Conservation (phyloP, 2,329 filamentous ascomycete species). For the Fusarium verrucosum region DNA sequence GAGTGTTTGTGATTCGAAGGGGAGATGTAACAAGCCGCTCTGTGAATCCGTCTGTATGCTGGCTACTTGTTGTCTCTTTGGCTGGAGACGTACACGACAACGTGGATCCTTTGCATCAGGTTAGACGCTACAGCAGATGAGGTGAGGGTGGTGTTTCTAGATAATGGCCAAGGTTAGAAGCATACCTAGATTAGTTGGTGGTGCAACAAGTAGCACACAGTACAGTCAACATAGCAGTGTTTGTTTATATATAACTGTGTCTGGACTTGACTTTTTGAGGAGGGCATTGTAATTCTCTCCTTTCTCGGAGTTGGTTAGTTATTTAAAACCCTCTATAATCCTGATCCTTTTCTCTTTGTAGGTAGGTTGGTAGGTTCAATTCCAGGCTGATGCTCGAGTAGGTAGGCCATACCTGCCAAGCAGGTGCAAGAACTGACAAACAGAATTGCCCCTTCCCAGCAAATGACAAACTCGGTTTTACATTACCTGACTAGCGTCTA, state of each 20-base stretch:
- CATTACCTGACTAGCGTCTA: not conserved
- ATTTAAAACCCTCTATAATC: not conserved
- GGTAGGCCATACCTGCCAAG: conserved; percentile 12
- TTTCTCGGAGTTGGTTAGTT: not conserved
- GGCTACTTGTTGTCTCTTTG: not conserved
- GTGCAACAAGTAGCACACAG: not conserved
- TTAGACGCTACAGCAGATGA: not conserved
- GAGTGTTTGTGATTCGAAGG: conserved; percentile 21
- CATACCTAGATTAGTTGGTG: too few species aligned
- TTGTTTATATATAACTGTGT: conserved; percentile 1
- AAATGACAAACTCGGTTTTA: not conserved
- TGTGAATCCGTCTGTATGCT: conserved; percentile 23
- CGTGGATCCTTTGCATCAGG: conserved; percentile 7
- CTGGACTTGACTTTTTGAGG: not conserved
- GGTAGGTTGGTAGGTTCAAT: not conserved
- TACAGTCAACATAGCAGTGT: not conserved
- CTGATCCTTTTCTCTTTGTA: not conserved
- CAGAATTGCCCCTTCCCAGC: not conserved
- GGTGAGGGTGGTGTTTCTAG: not conserved
- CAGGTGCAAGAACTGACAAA: not conserved
- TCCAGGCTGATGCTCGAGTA: not conserved
- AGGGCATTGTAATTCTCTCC: not conserved
- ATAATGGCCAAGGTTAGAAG: not conserved
- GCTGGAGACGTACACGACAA: conserved; percentile 4
- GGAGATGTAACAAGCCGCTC: conserved; percentile 32